Percentiles rank a stretch among this genome's conserved stretches.
Evolutionary conservation across 192 early-diverging fungal species (phyloP).

Genomic region (Rhizoclosmatium globosum): DNA sequence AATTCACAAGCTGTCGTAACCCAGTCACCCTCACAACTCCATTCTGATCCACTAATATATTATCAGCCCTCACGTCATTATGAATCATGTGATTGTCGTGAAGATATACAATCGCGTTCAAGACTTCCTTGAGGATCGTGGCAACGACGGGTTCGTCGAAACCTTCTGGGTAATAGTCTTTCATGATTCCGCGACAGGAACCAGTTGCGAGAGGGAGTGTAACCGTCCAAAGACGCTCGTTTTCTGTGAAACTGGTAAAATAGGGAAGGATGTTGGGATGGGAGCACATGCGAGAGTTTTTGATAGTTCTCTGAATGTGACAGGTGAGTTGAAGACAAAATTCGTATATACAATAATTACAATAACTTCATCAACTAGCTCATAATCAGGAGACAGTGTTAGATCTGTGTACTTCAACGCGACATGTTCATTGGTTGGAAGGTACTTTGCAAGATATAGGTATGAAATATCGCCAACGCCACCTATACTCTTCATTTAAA

Average conservation of each 20-base stretch:
- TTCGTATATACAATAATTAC: constrained; percentile 25
- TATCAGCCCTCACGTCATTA: constrained; percentile 68
- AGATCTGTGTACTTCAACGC: constrained; percentile 68
- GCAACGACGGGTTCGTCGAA: constrained; percentile 58
- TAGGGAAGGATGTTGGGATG: constrained; percentile 66
- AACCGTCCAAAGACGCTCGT: constrained; percentile 66
- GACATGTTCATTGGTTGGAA: constrained; percentile 56
- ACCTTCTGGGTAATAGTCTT: constrained; percentile 57
- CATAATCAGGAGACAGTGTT: constrained; percentile 60
- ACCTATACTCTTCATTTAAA: constrained; percentile 39
- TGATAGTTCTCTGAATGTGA: constrained; percentile 49
- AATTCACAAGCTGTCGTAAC: constrained; percentile 56
- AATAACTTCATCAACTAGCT: constrained; percentile 64
- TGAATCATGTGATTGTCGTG: constrained; percentile 69
- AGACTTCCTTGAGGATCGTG: constrained; percentile 61
- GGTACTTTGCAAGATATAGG: constrained; percentile 60
- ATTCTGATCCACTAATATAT: constrained; percentile 59
- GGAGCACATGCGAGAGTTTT: constrained; percentile 52
- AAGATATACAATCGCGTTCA: constrained; percentile 61
- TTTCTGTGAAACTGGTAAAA: constrained; percentile 58
- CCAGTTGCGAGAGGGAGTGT: constrained; percentile 62
- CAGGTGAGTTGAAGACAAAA: too few relatives aligned
- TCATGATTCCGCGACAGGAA: constrained; percentile 56
- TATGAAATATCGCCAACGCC: constrained; percentile 71
- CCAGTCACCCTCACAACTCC: constrained; percentile 64